A percentile compares a stretch with the other conserved stretches of the same genome.
phyloP scores from a whole-genome alignment of 345 rosid species.

The Barbarea vulgaris region DNA sequence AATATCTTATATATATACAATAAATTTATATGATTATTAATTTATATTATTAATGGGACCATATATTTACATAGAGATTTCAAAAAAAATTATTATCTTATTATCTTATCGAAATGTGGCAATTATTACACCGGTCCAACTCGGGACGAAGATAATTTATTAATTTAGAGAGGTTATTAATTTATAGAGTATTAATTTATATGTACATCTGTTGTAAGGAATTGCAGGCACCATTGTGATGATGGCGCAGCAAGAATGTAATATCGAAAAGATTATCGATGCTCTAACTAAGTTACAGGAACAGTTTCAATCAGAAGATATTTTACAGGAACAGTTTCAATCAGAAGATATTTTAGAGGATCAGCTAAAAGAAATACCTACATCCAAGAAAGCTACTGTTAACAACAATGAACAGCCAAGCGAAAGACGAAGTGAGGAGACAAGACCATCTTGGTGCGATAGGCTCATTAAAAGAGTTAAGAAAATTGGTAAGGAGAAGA shows the following conservation, averaged over 20 bases:
- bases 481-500: not conserved
- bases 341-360: not conserved
- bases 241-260: constrained; percentile 10
- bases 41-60: no score
- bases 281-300: not conserved
- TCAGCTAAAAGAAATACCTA: not conserved
- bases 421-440: not conserved
- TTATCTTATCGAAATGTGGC: no score
- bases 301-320: not conserved
- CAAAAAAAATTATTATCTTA: no score
- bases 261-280: not conserved
- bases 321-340: not conserved
- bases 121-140: no score
- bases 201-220: not conserved
- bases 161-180: no score
- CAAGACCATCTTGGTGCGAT: not conserved
- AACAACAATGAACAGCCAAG: not conserved
- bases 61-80: no score
- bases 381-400: not conserved
- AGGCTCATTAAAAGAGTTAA: not conserved
- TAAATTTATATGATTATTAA: no score
- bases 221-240: not conserved
- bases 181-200: no score
- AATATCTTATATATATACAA: no score
- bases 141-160: no score